phyloP scores from a whole-genome alignment of 2,329 filamentous ascomycete species.

The Hypoxylon sp. region DNA sequence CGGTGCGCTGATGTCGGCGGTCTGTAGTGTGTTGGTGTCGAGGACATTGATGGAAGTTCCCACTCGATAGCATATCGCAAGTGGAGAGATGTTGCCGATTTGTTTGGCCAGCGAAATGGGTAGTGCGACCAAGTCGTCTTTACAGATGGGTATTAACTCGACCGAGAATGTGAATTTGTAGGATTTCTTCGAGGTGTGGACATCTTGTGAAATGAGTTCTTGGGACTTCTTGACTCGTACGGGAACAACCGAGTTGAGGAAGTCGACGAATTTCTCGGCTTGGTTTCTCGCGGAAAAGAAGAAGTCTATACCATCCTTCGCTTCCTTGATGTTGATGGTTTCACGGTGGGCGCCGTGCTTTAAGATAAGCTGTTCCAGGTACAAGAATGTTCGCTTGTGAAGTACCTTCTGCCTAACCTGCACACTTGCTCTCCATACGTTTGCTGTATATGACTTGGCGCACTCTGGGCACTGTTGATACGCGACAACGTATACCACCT shows the following conservation, averaged over 20 bases:
- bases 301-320: slow-evolving; percentile 95
- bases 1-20: slow-evolving; percentile 83
- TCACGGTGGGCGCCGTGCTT: slow-evolving; percentile 94
- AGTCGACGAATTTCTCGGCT: slow-evolving; percentile 93
- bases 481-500: slow-evolving; percentile 91
- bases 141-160: slow-evolving; percentile 94
- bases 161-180: slow-evolving; percentile 96
- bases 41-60: slow-evolving; percentile 92
- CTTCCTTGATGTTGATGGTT: slow-evolving; percentile 98
- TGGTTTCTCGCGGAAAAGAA: slow-evolving; percentile 92
- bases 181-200: slow-evolving; percentile 89
- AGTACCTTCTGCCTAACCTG: slow-evolving; percentile 97
- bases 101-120: slow-evolving; percentile 91
- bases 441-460: slow-evolving; percentile 94
- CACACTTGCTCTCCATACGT: slow-evolving; percentile 93
- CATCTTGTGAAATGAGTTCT: slow-evolving; percentile 93
- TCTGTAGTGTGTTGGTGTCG: slow-evolving; percentile 92
- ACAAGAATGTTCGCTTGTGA: slow-evolving; percentile 84
- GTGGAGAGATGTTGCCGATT: slow-evolving; percentile 88
- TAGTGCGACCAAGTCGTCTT: slow-evolving; percentile 95
- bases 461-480: slow-evolving; percentile 96
- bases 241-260: slow-evolving; percentile 85
- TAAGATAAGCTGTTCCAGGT: slow-evolving; percentile 92
- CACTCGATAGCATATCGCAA: slow-evolving; percentile 88
- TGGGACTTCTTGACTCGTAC: slow-evolving; percentile 87